phyloP scores from a whole-genome alignment of 495 filamentous ascomycete species.

The Aspergillus nanangensis region DNA sequence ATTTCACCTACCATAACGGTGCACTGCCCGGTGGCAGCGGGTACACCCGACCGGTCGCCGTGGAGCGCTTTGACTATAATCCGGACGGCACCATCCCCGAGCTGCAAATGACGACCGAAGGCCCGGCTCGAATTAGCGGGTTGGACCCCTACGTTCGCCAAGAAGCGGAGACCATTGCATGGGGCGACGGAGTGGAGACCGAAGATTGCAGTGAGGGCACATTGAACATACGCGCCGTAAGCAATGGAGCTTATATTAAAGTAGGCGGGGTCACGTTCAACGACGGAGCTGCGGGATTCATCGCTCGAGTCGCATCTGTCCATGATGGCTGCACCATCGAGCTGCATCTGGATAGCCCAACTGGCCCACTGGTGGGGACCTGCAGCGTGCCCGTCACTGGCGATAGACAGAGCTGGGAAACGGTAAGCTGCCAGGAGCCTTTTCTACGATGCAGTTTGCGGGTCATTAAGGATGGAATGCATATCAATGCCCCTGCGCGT shows the following conservation, averaged over 20 bases:
- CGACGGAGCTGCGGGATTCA: not conserved
- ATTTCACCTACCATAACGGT: conserved; percentile 30
- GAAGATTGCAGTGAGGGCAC: conserved; percentile 14
- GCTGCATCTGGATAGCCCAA: conserved; percentile 7
- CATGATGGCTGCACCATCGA: conserved; percentile 10
- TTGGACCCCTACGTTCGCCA: conserved; percentile 13
- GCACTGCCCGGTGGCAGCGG: conserved; percentile 23
- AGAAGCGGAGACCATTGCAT: conserved; percentile 14
- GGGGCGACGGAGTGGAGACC: conserved; percentile 11
- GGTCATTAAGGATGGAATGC: too few species aligned
- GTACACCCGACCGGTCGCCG: conserved; percentile 19
- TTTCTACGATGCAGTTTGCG: too few species aligned
- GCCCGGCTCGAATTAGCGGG: conserved; percentile 6
- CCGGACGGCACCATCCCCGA: conserved; percentile 22
- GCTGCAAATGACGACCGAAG: conserved; percentile 19
- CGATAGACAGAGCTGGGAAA: conserved; percentile 16
- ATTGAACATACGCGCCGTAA: conserved; percentile 11
- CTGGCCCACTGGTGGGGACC: conserved; percentile 8
- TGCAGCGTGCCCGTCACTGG: conserved; percentile 11
- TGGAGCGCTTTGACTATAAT: conserved; percentile 23
- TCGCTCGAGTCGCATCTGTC: conserved; percentile 10
- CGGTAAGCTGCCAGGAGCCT: conserved; percentile 7
- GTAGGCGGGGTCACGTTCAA: conserved; percentile 18
- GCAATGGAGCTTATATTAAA: conserved; percentile 17
- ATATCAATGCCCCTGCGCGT: too few species aligned